Evolutionary conservation across 306 rosid species (phyloP), one percentile per base, ranked within the genome.

Genomic region (Quillaja saponaria): DNA sequence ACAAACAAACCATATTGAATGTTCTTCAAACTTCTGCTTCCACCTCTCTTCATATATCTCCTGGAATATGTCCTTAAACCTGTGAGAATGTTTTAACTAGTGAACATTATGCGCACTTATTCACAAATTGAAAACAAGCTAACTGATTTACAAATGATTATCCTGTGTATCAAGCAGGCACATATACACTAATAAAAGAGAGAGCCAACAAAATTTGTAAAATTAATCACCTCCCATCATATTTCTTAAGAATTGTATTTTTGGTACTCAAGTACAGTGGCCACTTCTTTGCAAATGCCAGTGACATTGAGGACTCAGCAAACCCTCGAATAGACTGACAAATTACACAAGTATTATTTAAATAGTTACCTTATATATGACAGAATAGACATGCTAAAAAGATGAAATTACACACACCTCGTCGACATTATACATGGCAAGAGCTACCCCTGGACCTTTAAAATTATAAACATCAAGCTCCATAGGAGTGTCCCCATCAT

Each of bases 231-330:
- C 99, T 92, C 82, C 99, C 99, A 72, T 92, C 99, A 56, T 92
- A 89, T 83, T 81, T 83, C 82, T 89, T 92, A 58, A 92, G 94
- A 76, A 89, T 92, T 31, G 99, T 92, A 74, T 92, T 92, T 70
- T 89, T 92, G 76, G 97, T 89, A 82, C 97, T 92, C 77, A 89
- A 76, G 78, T 92, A 94, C 31, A 94, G 88, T 31, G 99, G 99
- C 95, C 86, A 94, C 71, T 85, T 94, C 86, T 94, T 89, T 62
- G 76, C 63, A 78, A 83, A 83, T 46, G 99, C 99, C 51, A 78
- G 37, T 14, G 86, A 65, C 97, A 94, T 89, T 51, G 97, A 89
- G 2, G 99, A 83, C 79, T 89, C 96, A 31, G 99, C 99, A 80
- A 94, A 94, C 15, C 84, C 90, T 80, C 68, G 91, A 73, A 94